Evolutionary conservation across 2,329 filamentous ascomycete species (phyloP).

Genomic region (Macrophomina tecta): DNA sequence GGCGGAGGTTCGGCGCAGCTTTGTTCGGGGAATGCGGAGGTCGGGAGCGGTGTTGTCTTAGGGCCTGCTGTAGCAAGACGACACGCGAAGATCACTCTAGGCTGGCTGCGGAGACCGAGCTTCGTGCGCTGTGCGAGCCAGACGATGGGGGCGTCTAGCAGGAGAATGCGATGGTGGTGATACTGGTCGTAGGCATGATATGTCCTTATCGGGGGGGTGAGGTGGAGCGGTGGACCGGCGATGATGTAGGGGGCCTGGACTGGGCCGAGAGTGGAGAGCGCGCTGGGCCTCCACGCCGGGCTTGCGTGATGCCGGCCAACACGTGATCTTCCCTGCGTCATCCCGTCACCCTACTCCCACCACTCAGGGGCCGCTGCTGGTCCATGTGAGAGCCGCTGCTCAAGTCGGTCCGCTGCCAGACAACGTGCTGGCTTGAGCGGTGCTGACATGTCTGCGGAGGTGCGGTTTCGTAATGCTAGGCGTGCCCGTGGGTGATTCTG

Average conservation of each 20-base stretch:
- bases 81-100: slow-evolving; percentile 46
- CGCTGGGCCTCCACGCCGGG: neutral
- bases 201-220: slow-evolving; percentile 22
- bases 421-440: slow-evolving; percentile 8
- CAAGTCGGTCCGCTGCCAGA: neutral
- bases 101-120: slow-evolving; percentile 50
- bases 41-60: slow-evolving; percentile 30
- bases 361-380: slow-evolving; percentile 8
- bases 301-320: neutral
- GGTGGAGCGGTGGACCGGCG: slow-evolving; percentile 19
- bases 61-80: slow-evolving; percentile 44
- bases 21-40: slow-evolving; percentile 26
- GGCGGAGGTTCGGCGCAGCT: slow-evolving; percentile 4
- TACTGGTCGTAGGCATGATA: slow-evolving; percentile 12
- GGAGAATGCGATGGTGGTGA: slow-evolving; percentile 7
- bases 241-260: slow-evolving; percentile 21
- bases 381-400: slow-evolving; percentile 7
- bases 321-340: slow-evolving; percentile 9
- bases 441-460: neutral
- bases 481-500: neutral
- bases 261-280: slow-evolving; percentile 17
- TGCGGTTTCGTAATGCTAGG: neutral
- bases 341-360: neutral
- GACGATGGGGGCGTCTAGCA: neutral
- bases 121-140: slow-evolving; percentile 43